Evolutionary conservation across 2,329 filamentous ascomycete genomes (phyloP).

Genomic region (Fusarium floridanum): DNA sequence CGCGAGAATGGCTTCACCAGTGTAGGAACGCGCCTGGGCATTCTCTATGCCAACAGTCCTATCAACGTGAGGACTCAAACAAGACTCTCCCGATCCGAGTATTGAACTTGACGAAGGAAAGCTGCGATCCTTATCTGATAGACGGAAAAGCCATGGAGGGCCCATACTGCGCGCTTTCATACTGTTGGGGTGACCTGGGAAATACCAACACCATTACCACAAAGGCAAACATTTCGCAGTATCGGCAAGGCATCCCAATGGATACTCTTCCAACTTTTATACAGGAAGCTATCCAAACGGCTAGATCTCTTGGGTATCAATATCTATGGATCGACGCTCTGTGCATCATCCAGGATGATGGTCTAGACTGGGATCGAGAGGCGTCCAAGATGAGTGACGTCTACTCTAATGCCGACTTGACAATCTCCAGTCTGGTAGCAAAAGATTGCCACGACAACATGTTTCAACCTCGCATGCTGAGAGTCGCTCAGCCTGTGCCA

Average conservation of each 20-base stretch:
- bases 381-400: background rate
- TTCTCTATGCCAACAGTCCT: background rate
- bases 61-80: background rate
- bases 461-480: background rate
- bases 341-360: background rate
- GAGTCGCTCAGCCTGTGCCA: background rate
- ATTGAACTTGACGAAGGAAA: background rate
- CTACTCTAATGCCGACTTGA: background rate
- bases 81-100: background rate
- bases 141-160: background rate
- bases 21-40: background rate
- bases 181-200: background rate
- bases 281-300: background rate
- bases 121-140: background rate
- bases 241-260: background rate
- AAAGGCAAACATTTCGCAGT: background rate
- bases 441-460: background rate
- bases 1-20: background rate
- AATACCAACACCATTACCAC: background rate
- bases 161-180: background rate
- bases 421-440: background rate
- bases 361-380: background rate
- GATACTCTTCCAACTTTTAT: background rate
- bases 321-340: conserved; percentile 4
- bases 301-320: background rate